Evolutionary conservation across 2,329 filamentous ascomycete species (phyloP), one percentile per base, ranked within the genome.

Genomic region (Emmonsia crescens): DNA sequence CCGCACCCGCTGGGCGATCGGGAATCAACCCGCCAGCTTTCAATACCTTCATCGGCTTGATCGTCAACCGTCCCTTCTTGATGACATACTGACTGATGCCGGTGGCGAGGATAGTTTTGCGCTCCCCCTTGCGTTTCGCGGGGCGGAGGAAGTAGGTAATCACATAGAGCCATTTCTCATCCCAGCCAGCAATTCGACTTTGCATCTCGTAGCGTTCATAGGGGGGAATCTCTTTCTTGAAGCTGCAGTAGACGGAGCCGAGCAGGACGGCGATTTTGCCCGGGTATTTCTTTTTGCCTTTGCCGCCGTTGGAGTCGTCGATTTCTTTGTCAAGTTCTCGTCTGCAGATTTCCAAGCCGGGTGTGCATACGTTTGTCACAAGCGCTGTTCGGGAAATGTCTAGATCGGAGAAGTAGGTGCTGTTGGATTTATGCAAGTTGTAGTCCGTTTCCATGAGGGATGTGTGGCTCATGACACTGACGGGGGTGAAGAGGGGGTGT

Each of bases 381-480:
- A 94, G 83, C 66, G 95, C 89, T 0, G 89, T 89, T 61, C 94
- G 88, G 46, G 88, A 85, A 63, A 93, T 83, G 75, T 96, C 91
- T 66, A 95, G 85, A 74, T 96, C 91, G 66, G 85, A 80, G 72
- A 96, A 96, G 78, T 95, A 96, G 36, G 91, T 96, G 68, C 83
- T 85, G 77, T 91, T 90, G 64, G 86, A 86, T 73, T 92, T 91
- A 80, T 93, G 89, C 51, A 91, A 71, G 77, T 94, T 93, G 78
- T 91, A 91, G 77, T 96, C 92, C 69, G 87, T 90, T 76, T 96
- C 91, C 67, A 89, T 81, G 60, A 89, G 76, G 0, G 89, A 83
- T 16, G 87, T 83, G 70, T 85, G 84, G 6, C 87, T 84, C 46
- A 80, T 78, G 19, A 86, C 85, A 62, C 89, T 85, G 59, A 88